These are phyloP conservation scores for Colletotrichum tabaci DNA, from an alignment of 2,329 filamentous ascomycete species.

Conservation along the genomic window DNA sequence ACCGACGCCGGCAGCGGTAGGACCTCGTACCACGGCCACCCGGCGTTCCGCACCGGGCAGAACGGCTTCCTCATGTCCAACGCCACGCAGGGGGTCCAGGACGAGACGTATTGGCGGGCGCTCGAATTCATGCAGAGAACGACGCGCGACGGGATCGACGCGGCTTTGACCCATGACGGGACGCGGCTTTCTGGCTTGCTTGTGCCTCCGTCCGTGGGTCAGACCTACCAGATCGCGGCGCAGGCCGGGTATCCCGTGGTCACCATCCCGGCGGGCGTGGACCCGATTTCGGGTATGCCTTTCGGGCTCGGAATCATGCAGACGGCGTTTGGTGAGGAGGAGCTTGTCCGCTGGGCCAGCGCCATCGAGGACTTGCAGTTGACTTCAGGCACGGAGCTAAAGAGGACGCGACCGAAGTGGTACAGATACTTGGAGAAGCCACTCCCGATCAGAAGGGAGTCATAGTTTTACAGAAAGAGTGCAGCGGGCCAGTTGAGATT, in stretches of 20 bases:
- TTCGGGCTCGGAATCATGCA: slow-evolving; percentile 71
- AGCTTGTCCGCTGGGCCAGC: slow-evolving; percentile 72
- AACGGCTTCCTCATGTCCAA: slow-evolving; percentile 77
- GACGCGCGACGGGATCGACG: slow-evolving; percentile 78
- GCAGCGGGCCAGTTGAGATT: no score
- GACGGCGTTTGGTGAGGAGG: slow-evolving; percentile 72
- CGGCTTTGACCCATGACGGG: slow-evolving; percentile 60
- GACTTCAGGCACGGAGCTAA: slow-evolving; percentile 57
- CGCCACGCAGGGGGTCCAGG: slow-evolving; percentile 70
- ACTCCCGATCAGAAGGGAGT: neutral
- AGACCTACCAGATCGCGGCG: slow-evolving; percentile 78
- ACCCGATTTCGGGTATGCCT: slow-evolving; percentile 67
- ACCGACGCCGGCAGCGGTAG: neutral
- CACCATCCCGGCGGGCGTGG: slow-evolving; percentile 75
- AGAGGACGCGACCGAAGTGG: slow-evolving; percentile 67
- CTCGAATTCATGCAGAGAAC: slow-evolving; percentile 72
- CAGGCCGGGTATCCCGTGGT: slow-evolving; percentile 83
- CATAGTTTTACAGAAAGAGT: no score
- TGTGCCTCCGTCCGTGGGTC: slow-evolving; percentile 77
- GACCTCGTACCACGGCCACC: slow-evolving; percentile 53
- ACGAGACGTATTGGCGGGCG: slow-evolving; percentile 78
- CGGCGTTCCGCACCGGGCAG: slow-evolving; percentile 79
- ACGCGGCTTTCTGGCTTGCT: slow-evolving; percentile 72
- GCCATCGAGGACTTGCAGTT: slow-evolving; percentile 73
- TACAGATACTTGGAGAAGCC: slow-evolving; percentile 64